Base-by-base conservation (phyloP, 1,139 yeast species). In the Pichia sp. region DNA sequence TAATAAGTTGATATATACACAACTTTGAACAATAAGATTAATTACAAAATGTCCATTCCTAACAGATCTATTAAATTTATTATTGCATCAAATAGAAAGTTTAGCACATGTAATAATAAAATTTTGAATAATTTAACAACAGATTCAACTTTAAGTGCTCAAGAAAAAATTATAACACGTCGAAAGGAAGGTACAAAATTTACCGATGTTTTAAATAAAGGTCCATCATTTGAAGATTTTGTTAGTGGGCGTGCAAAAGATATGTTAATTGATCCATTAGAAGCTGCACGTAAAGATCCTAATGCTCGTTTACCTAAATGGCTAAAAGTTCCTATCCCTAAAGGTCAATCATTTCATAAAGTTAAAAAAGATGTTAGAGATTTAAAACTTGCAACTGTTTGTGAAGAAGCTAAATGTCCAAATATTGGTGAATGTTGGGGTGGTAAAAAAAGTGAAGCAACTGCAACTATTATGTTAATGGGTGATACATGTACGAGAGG, bases 351-450 rank as follows among this genome's bases (percentile, higher is more conserved):
- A 39, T 92, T 78, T 65, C 81, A 81, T 58, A 82, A 78, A 56
- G 73, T 94, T 55, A 89, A 90, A 61, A 76, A 80, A 39, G 99
- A 94, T 60, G 83, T 94, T 35, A 74, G 90, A 51, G 97, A 94
- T 51, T 69, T 94, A 51, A 87, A 87, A 53, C 70, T 94, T 45
- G 85, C 96, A 35, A 90, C 98, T 0, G 99, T 94, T 29, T 94
- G 99, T 67, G 97, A 92, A 64, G 98, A 92, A 61, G 98, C 98
- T 9, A 82, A 92, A 60, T 94, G 99, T 67, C 99, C 99, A 22
- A 94, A 94, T 63, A 94, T 94, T 50, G 97, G 97, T 42, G 99
- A 94, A 64, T 94, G 99, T 67, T 94, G 99, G 99, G 97, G 98
- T 45, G 98, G 98, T 30, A 80, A 83, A 59, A 89, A 89, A 64